Conservation (phyloP, 192 early-diverging fungal species). For the Neocallimastix lanati region DNA sequence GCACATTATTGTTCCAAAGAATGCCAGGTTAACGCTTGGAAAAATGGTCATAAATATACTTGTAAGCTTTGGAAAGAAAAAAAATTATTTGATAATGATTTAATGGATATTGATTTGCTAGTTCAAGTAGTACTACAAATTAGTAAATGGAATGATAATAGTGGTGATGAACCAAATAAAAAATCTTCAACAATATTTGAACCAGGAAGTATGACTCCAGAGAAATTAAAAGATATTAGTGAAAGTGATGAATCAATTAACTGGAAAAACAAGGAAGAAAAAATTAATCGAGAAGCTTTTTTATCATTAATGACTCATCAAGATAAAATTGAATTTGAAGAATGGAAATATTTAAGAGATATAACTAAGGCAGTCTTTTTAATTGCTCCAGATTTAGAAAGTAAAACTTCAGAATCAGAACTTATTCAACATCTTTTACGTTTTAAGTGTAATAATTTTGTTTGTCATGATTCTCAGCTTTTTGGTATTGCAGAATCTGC, state of each 20-base stretch:
- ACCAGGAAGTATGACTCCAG: neutral
- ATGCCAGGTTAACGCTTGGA: neutral
- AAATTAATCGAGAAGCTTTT: neutral
- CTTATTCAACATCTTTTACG: conserved; percentile 26
- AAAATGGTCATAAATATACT: neutral
- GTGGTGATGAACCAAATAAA: no score
- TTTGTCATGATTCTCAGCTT: conserved; percentile 31
- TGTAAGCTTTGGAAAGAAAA: neutral
- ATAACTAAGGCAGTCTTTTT: neutral
- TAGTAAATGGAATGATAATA: neutral
- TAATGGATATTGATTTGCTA: neutral
- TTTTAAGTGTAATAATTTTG: conserved; percentile 50
- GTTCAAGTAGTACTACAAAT: neutral
- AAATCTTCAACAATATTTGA: neutral
- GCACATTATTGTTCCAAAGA: neutral
- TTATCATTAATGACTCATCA: neutral
- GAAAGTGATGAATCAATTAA: neutral
- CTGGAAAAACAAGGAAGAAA: neutral
- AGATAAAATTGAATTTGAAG: neutral
- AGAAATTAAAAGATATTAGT: neutral
- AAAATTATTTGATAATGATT: neutral
- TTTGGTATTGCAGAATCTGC: conserved; percentile 45
- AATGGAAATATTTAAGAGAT: neutral
- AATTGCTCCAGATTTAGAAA: neutral
- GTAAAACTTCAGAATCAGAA: neutral